Evolutionary conservation across 176 grass and related monocot species (phyloP), one percentile per base, ranked within the genome.

Genomic region (Carex scoparia): DNA sequence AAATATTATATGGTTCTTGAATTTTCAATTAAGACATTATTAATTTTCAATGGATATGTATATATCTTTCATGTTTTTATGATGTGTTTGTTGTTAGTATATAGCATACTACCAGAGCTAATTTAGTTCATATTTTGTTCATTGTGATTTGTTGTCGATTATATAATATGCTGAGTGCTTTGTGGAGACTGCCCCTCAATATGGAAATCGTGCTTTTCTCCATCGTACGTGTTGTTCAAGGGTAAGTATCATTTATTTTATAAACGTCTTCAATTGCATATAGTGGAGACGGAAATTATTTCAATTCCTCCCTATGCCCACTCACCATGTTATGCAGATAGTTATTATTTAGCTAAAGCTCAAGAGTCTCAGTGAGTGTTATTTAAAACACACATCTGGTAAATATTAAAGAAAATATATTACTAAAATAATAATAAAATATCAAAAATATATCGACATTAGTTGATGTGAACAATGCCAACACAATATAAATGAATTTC

Each of bases 131-230:
- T 38, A 0, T 38, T 35, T 38, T 38, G 37, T 38, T 38, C 37
- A 38, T 85, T 37, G 77, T 56, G 59, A 51, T 84, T 88, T 15
- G 15, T 87, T 94, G 91, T 94, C 88, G 69, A 92, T 89, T 72
- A 89, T 94, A 79, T 91, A 99, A 85, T 99, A 92, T 92, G 96
- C 23, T 23, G 23, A 23, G 23, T 23, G 23, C 23, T 23, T 23
- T 23, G 23, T 23, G 23, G 23, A 23, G 81, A 94, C 23, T 23
- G 91, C 93, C 93, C 86, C 85, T 99, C 71, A 88, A 99, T 95
- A 93, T 88, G 88, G 93, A 80, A 95, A 99, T 88, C 93, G 88
- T 83, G 85, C 23, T 85, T 99, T 99, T 82, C 93, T 99, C 8
- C 96, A 95, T 88, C 90, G 88, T 79, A 91, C 90, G 88, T 79